Evolutionary conservation across 768 basidiomycete genomes (phyloP).

Genomic region (Infundibulicybe gibba): DNA sequence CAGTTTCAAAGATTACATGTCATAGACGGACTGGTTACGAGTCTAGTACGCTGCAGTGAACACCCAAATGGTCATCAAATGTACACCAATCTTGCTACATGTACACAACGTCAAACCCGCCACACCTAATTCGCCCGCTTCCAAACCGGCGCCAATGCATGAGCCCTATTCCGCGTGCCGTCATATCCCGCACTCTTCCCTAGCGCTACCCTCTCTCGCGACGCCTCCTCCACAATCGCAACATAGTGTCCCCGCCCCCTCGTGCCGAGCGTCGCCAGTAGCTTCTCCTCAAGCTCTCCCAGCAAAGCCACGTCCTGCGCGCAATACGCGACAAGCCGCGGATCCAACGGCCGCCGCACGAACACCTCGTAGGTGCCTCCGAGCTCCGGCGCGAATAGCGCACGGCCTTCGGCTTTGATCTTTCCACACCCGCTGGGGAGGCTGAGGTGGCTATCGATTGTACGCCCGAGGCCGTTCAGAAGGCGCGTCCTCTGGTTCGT

Average conservation of each 20-base stretch:
- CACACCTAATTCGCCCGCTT: too few relatives aligned
- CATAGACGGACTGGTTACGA: too few relatives aligned
- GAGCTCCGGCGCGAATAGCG: slow-evolving; percentile 22
- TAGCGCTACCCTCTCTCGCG: background rate
- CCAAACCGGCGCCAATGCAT: background rate
- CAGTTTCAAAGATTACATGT: too few relatives aligned
- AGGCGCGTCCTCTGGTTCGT: slow-evolving; percentile 11
- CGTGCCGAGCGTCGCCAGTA: slow-evolving; percentile 3
- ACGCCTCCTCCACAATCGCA: too few relatives aligned
- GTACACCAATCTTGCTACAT: too few relatives aligned
- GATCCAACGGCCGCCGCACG: slow-evolving; percentile 20
- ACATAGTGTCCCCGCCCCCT: too few relatives aligned
- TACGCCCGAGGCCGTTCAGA: slow-evolving; percentile 19
- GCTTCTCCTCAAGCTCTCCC: slow-evolving; percentile 18
- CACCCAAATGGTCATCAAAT: too few relatives aligned
- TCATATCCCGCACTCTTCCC: background rate
- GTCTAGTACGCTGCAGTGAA: too few relatives aligned
- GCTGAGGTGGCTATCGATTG: slow-evolving; percentile 18
- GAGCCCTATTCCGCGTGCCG: background rate
- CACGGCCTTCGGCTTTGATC: slow-evolving; percentile 25
- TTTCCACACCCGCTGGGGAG: slow-evolving; percentile 19
- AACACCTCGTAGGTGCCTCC: slow-evolving; percentile 21
- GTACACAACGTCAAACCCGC: too few relatives aligned
- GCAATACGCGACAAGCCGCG: slow-evolving; percentile 18
- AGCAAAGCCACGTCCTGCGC: slow-evolving; percentile 26